phyloP scores from a whole-genome alignment of 2,329 filamentous ascomycete genomes.

The Monilinia vaccinii-corymbosi region DNA sequence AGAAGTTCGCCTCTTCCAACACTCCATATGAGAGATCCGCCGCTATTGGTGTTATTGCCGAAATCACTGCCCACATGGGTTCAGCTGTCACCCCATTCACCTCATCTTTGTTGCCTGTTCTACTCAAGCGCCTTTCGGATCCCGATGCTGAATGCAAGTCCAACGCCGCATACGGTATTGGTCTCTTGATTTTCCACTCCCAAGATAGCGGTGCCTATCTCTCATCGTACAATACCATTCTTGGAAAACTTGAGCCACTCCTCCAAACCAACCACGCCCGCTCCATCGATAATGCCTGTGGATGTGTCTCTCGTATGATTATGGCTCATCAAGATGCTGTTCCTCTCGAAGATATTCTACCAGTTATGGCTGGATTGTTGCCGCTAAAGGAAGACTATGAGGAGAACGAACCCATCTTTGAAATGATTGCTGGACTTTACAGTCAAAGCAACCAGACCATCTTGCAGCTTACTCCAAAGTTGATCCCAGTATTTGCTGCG shows the following conservation, averaged over 20 bases:
- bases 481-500: constrained; percentile 63
- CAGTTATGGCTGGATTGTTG: constrained; percentile 66
- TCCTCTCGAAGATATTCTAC: constrained; percentile 73
- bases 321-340: constrained; percentile 76
- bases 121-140: constrained; percentile 80
- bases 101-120: constrained; percentile 61
- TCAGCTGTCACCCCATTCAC: constrained; percentile 76
- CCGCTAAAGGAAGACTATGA: constrained; percentile 90
- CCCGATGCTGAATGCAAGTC: constrained; percentile 89
- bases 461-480: constrained; percentile 57
- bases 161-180: constrained; percentile 87
- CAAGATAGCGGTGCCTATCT: constrained; percentile 62
- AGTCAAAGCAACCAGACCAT: constrained; percentile 60
- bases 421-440: constrained; percentile 83
- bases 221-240: constrained; percentile 66
- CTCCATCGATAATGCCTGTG: constrained; percentile 85
- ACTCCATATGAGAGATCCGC: constrained; percentile 83
- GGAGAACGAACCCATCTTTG: constrained; percentile 90
- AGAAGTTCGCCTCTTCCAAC: constrained; percentile 79
- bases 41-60: constrained; percentile 83
- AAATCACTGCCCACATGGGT: constrained; percentile 80
- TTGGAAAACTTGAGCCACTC: constrained; percentile 78
- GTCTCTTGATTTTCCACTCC: constrained; percentile 76
- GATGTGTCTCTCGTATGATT: constrained; percentile 88
- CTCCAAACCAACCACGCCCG: constrained; percentile 69